A percentile compares a stretch with the other conserved stretches of the same genome.
phyloP scores from a whole-genome alignment of 1,284 basidiomycete genomes.

The Xanthoconium separans region DNA sequence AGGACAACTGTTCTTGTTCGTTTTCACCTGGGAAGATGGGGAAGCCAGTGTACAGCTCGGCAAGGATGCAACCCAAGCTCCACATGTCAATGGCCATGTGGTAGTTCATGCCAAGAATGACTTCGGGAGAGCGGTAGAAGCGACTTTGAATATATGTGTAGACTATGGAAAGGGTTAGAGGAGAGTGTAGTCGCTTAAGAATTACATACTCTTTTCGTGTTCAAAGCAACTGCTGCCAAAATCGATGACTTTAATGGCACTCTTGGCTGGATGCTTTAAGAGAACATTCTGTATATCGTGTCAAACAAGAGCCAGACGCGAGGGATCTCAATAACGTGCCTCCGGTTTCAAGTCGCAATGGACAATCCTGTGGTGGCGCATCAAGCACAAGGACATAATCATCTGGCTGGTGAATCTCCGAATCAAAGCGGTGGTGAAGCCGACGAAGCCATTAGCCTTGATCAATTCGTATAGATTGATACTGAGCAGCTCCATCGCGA shows the following conservation, averaged over 20 bases:
- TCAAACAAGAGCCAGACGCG: conserved; percentile 7
- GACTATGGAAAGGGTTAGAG: conserved; percentile 51
- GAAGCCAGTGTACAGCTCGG: conserved; percentile 98
- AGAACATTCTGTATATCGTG: conserved; percentile 77
- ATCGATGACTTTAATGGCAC: conserved; percentile 97
- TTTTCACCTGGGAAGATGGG: conserved; percentile 99
- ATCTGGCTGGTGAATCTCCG: conserved; percentile 97
- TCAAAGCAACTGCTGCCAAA: conserved; percentile 99
- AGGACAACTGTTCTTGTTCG: conserved; percentile 97
- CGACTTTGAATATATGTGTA: conserved; percentile 98
- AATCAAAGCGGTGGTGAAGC: conserved; percentile 94
- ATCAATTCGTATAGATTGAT: conserved; percentile 99
- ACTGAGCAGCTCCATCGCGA: conserved; percentile 96
- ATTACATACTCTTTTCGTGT: conserved; percentile 89
- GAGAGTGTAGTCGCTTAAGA: background rate
- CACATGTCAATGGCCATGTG: conserved; percentile 98
- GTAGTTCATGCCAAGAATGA: conserved; percentile 92
- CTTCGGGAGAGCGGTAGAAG: conserved; percentile 96
- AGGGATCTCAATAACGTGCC: conserved; percentile 43
- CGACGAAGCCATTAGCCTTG: conserved; percentile 97
- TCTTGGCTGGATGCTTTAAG: conserved; percentile 92
- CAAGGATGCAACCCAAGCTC: conserved; percentile 97
- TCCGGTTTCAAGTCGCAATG: conserved; percentile 99
- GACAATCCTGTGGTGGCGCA: conserved; percentile 97
- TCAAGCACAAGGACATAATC: conserved; percentile 85